These are phyloP conservation scores for Vachellia pachyceras DNA, from an alignment of 306 rosid genomes.

Conservation along the genomic window DNA sequence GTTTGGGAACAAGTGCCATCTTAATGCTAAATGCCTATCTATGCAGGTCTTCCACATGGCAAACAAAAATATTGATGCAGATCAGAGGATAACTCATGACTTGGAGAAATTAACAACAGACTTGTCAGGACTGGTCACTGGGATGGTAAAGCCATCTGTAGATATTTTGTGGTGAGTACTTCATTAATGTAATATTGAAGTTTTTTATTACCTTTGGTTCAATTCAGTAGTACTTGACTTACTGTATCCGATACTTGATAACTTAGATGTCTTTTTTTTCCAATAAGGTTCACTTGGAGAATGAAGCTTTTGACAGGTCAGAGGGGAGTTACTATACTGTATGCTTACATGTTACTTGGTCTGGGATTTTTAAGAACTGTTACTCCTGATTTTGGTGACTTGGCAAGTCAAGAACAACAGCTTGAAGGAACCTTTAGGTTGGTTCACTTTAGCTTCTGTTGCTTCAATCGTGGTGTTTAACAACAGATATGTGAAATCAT, in stretches of 20 bases:
- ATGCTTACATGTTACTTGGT: conserved; percentile 95
- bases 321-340: conserved; percentile 93
- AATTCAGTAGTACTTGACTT: conserved; percentile 25
- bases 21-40: conserved; percentile 41
- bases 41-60: conserved; percentile 94
- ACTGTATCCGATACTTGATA: conserved; percentile 24
- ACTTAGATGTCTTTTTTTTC: conserved; percentile 20
- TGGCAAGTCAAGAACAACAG: conserved; percentile 88
- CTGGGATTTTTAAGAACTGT: conserved; percentile 84
- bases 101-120: conserved; percentile 89
- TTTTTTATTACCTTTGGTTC: conserved; percentile 19
- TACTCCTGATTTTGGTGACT: conserved; percentile 97
- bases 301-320: conserved; percentile 96
- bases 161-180: conserved; percentile 90
- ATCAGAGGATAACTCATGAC: conserved; percentile 95
- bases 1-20: conserved; percentile 34
- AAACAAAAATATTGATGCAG: conserved; percentile 82
- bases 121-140: conserved; percentile 94
- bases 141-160: conserved; percentile 95
- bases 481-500: conserved; percentile 28
- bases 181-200: conserved; percentile 26
- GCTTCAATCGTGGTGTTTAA: conserved; percentile 30
- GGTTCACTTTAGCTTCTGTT: conserved; percentile 35
- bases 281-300: conserved; percentile 98
- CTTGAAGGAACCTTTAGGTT: conserved; percentile 98